Percentiles rank a stretch among this genome's conserved stretches.
These are phyloP conservation scores for Debaryomycetaceae sp. DNA, from an alignment of 1,139 yeast species.

Conservation along the genomic window DNA sequence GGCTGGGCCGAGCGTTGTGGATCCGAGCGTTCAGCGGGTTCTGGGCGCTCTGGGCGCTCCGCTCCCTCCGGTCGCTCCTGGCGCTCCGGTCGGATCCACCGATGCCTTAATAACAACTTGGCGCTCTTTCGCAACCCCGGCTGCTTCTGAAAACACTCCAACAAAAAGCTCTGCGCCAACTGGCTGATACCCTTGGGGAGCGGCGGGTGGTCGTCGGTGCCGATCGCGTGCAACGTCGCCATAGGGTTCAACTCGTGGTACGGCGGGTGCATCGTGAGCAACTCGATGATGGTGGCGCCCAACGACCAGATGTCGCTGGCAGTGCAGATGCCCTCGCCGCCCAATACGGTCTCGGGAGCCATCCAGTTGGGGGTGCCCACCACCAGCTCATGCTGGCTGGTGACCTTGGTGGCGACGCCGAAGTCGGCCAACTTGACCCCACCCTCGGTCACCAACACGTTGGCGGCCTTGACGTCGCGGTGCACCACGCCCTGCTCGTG, in stretches of 20 bases:
- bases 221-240: constrained; percentile 91
- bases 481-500: constrained; percentile 74
- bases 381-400: constrained; percentile 38
- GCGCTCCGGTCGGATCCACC: constrained; percentile 44
- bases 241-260: constrained; percentile 76
- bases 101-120: constrained; percentile 49
- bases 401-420: constrained; percentile 66
- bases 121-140: constrained; percentile 62
- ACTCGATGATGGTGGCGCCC: constrained; percentile 89
- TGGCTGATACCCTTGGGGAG: constrained; percentile 60
- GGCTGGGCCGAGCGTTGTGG: constrained; percentile 1
- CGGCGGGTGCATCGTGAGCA: constrained; percentile 85
- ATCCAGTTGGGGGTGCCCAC: constrained; percentile 83
- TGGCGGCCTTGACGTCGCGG: constrained; percentile 77
- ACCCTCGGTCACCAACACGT: constrained; percentile 55
- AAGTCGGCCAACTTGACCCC: constrained; percentile 71
- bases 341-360: constrained; percentile 77
- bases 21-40: too few relatives aligned
- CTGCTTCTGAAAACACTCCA: constrained; percentile 75
- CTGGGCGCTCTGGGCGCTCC: too few relatives aligned
- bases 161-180: constrained; percentile 56
- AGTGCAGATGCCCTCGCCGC: constrained; percentile 81
- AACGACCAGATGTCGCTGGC: constrained; percentile 92
- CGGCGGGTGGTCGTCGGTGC: constrained; percentile 78
- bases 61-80: constrained; percentile 1